Evolutionary conservation across 495 filamentous ascomycete genomes (phyloP).

Genomic region (Parmelia sp.): DNA sequence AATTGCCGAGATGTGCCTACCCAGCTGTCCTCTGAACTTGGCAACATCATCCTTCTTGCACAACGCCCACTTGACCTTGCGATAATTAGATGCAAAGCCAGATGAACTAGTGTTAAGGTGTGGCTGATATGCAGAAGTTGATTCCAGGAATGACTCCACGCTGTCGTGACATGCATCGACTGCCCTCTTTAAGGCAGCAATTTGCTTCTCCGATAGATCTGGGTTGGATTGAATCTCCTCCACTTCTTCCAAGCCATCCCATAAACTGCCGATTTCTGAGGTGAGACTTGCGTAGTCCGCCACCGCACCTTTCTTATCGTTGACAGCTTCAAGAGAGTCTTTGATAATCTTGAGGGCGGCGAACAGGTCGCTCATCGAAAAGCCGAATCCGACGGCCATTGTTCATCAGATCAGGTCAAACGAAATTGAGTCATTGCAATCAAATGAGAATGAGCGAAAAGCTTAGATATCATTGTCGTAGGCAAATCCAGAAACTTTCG

Average conservation of each 20-base stretch:
- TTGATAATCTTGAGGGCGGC: conserved; percentile 31
- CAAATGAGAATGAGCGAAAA: background rate
- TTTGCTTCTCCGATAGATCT: conserved; percentile 15
- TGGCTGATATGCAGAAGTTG: conserved; percentile 25
- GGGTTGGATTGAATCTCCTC: conserved; percentile 21
- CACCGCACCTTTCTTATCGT: conserved; percentile 29
- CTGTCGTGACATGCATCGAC: conserved; percentile 19
- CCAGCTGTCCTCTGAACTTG: conserved; percentile 31
- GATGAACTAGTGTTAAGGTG: conserved; percentile 18
- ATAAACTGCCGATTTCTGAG: conserved; percentile 30
- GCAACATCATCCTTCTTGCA: conserved; percentile 30
- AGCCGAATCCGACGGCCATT: conserved; percentile 36
- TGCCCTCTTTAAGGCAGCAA: conserved; percentile 20
- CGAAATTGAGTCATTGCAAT: background rate
- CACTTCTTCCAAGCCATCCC: conserved; percentile 30
- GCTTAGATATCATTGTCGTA: background rate
- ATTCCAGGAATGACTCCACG: conserved; percentile 25
- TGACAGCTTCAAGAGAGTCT: conserved; percentile 32
- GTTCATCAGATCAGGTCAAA: background rate
- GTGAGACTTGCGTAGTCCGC: conserved; percentile 28
- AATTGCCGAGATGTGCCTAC: conserved; percentile 29
- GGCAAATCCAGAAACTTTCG: background rate
- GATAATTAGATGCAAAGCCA: conserved; percentile 17
- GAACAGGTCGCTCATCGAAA: conserved; percentile 36
- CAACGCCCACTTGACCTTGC: conserved; percentile 33